These are phyloP conservation scores for Litsea cubeba DNA, from an alignment of 164 flowering plant species.

Conservation along the genomic window DNA sequence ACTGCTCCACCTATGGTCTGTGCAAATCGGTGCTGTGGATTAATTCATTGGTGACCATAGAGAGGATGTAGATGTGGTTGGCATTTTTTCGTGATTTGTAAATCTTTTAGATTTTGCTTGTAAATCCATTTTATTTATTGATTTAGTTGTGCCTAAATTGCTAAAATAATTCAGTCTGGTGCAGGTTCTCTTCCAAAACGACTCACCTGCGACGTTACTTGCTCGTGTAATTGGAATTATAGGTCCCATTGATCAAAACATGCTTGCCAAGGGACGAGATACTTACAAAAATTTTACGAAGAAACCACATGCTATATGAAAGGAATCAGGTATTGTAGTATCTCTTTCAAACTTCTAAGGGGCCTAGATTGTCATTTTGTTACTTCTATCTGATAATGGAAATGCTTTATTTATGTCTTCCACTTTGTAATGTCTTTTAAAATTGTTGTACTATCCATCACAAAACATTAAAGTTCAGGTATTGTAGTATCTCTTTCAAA, in stretches of 20 bases:
- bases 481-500: background rate
- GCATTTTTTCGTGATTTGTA: background rate
- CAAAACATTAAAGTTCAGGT: slow-evolving; percentile 44
- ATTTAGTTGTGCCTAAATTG: background rate
- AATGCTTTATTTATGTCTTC: background rate
- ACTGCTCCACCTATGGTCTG: too few relatives aligned
- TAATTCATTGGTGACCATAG: too few relatives aligned
- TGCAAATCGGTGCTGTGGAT: too few relatives aligned
- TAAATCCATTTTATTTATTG: background rate
- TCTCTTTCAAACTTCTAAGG: background rate
- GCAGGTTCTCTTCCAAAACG: slow-evolving; percentile 98
- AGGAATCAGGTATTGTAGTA: slow-evolving; percentile 66
- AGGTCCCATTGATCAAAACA: slow-evolving; percentile 74
- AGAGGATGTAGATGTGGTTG: background rate
- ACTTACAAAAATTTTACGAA: slow-evolving; percentile 88
- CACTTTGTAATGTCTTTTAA: background rate
- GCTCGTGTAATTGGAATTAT: slow-evolving; percentile 96
- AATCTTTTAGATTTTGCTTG: background rate
- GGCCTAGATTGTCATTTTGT: background rate
- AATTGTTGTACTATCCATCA: too few relatives aligned
- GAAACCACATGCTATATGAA: slow-evolving; percentile 96
- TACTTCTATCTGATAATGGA: background rate
- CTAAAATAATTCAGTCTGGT: slow-evolving; percentile 8
- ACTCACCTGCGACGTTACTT: slow-evolving; percentile 92
- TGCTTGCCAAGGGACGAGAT: slow-evolving; percentile 97